Evolutionary conservation across 2,329 filamentous ascomycete genomes (phyloP), one percentile per base, ranked within the genome.

Genomic region (Penicillium sp.): DNA sequence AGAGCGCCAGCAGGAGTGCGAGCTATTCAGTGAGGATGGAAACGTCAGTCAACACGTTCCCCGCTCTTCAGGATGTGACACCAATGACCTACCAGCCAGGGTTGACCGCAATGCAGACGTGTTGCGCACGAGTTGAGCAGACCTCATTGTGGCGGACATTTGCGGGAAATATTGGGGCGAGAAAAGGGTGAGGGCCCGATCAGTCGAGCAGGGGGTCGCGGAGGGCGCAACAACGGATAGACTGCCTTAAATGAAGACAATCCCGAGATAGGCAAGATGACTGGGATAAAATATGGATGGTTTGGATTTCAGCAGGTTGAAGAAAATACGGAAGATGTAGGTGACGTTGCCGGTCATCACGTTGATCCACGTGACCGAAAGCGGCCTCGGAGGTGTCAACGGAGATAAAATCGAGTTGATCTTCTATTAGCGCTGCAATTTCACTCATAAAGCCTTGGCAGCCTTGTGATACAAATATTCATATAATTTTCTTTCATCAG

Each of bases 91-190:
- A 73, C 70, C 63, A 41, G 64, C 56, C 56, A 71, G 52, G 29
- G 62, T 62, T 27, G 71, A 63, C 44, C 69, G 68, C 56, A 69
- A 63, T 35, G 66, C 64, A 56, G 67, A 60, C 49, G 65, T 69
- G 59, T 62, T 71, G 68, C 71, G 73, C 63, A 73, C 67, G 62
- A 75, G 66, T 54, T 67, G 66, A 60, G 71, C 68, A 53, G 73
- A 72, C 62, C 71, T 74, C 71, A 75, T 71, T 27, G 67, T 67
- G 55, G 70, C 70, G 65, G 71, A 72, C 68, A 73, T 73, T 66
- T 63, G 62, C 62, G 68, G 66, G 66, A 40, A 66, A 59, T 61
- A 58, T 65, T 64, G 58, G 56, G 60, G 54, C 27, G 51, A 60
- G 59, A 66, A 57, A 53, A 62, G 51, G 51, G 50, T 55, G 51